phyloP scores from a whole-genome alignment of 257 asterid genomes.

The Leonotis leonurus region DNA sequence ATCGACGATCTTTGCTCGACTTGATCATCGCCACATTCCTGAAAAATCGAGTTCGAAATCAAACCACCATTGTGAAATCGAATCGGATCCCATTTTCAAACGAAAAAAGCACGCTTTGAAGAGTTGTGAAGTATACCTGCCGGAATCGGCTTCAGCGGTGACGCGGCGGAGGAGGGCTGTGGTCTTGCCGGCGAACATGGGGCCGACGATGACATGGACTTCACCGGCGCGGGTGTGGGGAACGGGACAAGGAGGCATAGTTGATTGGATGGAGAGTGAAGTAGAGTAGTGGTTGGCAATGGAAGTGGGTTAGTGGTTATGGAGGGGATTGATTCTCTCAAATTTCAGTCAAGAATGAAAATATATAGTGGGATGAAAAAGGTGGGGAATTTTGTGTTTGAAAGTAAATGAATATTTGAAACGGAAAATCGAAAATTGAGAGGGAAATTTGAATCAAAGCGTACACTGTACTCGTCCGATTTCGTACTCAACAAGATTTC shows the following conservation, averaged over 20 bases:
- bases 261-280: no score
- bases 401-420: no score
- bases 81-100: neutral
- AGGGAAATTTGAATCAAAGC: conserved; percentile 13
- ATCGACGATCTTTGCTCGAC: conserved; percentile 63
- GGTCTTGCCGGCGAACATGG: conserved; percentile 91
- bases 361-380: no score
- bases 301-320: neutral
- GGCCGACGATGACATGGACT: conserved; percentile 77
- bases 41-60: neutral
- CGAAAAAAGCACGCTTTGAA: neutral
- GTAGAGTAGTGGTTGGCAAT: neutral
- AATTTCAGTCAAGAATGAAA: neutral
- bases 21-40: conserved; percentile 62
- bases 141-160: conserved; percentile 35
- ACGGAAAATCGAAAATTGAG: neutral
- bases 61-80: neutral
- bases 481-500: no score
- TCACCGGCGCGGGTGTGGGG: conserved; percentile 35
- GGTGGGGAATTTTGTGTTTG: neutral
- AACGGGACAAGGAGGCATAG: conserved; percentile 20
- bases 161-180: conserved; percentile 67
- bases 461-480: conserved; percentile 7
- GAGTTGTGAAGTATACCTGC: conserved; percentile 34
- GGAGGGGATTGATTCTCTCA: neutral